A percentile compares a stretch with the other conserved stretches of the same genome.
Evolutionary conservation across 345 rosid species (phyloP).

Genomic region (Hibiscus mutabilis): DNA sequence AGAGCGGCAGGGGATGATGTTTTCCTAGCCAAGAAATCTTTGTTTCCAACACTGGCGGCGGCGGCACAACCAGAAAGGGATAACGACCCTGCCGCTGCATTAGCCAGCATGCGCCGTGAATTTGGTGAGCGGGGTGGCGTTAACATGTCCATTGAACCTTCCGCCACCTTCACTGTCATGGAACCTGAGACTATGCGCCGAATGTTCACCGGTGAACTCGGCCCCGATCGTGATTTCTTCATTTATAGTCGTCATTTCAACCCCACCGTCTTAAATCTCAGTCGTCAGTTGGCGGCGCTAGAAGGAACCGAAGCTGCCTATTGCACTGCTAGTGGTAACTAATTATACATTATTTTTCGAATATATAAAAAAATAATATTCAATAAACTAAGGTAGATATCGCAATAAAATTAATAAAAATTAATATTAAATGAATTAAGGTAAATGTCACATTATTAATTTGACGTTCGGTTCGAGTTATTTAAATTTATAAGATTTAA

Average conservation of each 20-base stretch:
- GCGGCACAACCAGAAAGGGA: constrained; percentile 20
- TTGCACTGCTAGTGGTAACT: constrained; percentile 89
- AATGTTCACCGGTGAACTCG: constrained; percentile 87
- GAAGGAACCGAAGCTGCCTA: constrained; percentile 98
- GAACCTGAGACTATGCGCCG: constrained; percentile 91
- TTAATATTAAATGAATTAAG: neutral
- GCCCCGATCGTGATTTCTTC: constrained; percentile 91
- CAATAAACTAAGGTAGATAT: neutral
- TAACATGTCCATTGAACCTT: constrained; percentile 97
- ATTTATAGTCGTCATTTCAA: constrained; percentile 97
- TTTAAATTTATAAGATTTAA: too few species aligned
- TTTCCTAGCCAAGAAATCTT: constrained; percentile 40
- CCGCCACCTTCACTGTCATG: constrained; percentile 98
- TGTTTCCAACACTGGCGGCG: constrained; percentile 16
- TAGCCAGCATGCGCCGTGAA: constrained; percentile 72
- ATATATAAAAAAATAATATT: neutral
- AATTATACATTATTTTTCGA: neutral
- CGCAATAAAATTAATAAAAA: neutral
- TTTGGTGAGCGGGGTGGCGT: constrained; percentile 98
- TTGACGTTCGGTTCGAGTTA: too few species aligned
- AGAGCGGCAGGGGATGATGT: constrained; percentile 26
- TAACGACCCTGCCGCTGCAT: constrained; percentile 67
- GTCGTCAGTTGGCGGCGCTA: constrained; percentile 95
- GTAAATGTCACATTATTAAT: neutral
- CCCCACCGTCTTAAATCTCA: constrained; percentile 86